Conservation (phyloP, 2,329 filamentous ascomycete species). For the Diaporthe australafricana region DNA sequence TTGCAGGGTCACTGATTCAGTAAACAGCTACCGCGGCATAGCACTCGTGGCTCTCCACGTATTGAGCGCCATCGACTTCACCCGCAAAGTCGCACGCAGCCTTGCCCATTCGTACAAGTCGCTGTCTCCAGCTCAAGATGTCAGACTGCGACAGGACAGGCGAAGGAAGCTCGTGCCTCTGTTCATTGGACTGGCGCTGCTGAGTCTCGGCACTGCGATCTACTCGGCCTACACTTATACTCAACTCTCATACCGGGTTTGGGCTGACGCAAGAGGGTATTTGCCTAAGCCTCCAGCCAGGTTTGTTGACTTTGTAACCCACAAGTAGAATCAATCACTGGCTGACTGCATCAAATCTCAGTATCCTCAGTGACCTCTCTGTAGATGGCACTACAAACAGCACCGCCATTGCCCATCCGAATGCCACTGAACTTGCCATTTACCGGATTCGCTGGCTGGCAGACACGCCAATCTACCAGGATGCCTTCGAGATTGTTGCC, state of each 20-base stretch:
- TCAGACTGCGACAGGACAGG: conserved; percentile 48
- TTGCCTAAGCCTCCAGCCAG: conserved; percentile 42
- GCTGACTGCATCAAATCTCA: conserved; percentile 16
- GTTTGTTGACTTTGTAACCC: conserved; percentile 37
- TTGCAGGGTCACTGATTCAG: conserved; percentile 25
- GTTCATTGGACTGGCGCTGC: conserved; percentile 48
- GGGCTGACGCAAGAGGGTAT: conserved; percentile 51
- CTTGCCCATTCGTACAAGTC: conserved; percentile 50
- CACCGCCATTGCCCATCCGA: conserved; percentile 19
- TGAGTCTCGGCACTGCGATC: conserved; percentile 45
- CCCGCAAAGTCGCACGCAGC: conserved; percentile 46
- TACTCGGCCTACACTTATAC: conserved; percentile 47
- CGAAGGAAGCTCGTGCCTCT: conserved; percentile 47
- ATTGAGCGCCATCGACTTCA: conserved; percentile 46
- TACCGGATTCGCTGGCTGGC: conserved; percentile 64
- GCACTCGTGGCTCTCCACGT: conserved; percentile 46
- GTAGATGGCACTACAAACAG: conserved; percentile 12
- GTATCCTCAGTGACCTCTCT: conserved; percentile 9
- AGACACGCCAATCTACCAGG: conserved; percentile 62
- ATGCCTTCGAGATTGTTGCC: conserved; percentile 66
- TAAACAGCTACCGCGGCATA: conserved; percentile 48
- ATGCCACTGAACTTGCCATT: conserved; percentile 42
- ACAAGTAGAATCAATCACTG: not conserved
- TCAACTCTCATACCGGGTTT: conserved; percentile 51
- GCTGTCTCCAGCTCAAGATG: conserved; percentile 50